These are phyloP conservation scores for Rhizopogon vinicolor DNA, from an alignment of 768 basidiomycete genomes.

Conservation along the genomic window DNA sequence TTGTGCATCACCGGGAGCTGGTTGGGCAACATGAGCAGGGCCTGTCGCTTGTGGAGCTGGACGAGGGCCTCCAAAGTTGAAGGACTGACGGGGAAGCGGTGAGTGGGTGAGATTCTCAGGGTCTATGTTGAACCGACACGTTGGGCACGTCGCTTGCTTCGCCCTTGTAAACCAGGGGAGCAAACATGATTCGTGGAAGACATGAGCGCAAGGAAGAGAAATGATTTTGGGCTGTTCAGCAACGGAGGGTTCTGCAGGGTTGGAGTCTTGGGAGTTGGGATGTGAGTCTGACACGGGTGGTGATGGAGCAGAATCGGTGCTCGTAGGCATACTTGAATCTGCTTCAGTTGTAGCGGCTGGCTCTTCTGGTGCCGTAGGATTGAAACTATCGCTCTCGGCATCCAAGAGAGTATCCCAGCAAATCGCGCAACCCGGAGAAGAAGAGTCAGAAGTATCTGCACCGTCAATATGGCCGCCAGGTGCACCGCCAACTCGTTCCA, in stretches of 20 bases:
- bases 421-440: conserved; percentile 55
- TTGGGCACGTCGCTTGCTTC: conserved; percentile 76
- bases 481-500: conserved; percentile 46
- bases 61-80: conserved; percentile 7
- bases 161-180: conserved; percentile 81
- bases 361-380: conserved; percentile 9
- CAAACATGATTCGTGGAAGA: conserved; percentile 76
- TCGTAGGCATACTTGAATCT: conserved; percentile 10
- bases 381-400: conserved; percentile 32
- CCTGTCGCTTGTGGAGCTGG: conserved; percentile 9
- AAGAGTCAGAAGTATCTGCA: conserved; percentile 27
- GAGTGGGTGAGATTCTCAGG: conserved; percentile 65
- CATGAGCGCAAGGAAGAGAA: conserved; percentile 73
- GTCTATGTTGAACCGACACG: conserved; percentile 80
- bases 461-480: conserved; percentile 27
- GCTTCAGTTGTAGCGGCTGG: conserved; percentile 1
- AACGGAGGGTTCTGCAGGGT: conserved; percentile 3
- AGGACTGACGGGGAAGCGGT: conserved; percentile 14
- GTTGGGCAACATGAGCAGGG: conserved; percentile 4
- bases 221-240: conserved; percentile 44
- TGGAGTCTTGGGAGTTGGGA: conserved; percentile 4
- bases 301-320: conserved; percentile 13
- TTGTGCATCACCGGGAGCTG: conserved; percentile 2
- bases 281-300: conserved; percentile 7
- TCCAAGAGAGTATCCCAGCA: conserved; percentile 71